Evolutionary conservation across 306 rosid genomes (phyloP).

Genomic region (Acacia crassicarpa): DNA sequence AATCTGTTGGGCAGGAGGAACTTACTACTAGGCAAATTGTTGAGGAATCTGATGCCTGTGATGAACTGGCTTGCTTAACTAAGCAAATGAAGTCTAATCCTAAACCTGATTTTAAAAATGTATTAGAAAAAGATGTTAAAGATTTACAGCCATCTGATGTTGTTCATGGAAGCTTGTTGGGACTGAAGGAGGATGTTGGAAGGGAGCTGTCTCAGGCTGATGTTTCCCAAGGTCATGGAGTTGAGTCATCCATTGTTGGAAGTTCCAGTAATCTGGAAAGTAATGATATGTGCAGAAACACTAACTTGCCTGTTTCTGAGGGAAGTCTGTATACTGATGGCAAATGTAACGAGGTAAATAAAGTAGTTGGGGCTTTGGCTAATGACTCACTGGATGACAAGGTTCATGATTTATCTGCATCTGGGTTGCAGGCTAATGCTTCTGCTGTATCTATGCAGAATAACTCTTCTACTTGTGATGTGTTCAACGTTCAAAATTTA

Average conservation of each 20-base stretch:
- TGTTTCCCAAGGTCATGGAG: constrained; percentile 48
- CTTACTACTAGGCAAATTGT: constrained; percentile 56
- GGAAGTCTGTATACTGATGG: constrained; percentile 41
- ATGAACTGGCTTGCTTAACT: constrained; percentile 68
- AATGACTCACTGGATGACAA: constrained; percentile 34
- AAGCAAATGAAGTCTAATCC: constrained; percentile 84
- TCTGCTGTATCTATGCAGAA: constrained; percentile 40
- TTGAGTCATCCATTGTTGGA: constrained; percentile 44
- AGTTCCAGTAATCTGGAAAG: constrained; percentile 46
- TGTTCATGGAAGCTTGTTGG: constrained; percentile 46
- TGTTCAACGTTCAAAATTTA: constrained; percentile 30
- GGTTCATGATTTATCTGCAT: constrained; percentile 46
- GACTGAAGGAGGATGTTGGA: constrained; percentile 46
- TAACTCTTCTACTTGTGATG: constrained; percentile 25
- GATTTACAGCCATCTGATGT: constrained; percentile 49
- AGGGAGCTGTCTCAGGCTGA: constrained; percentile 44
- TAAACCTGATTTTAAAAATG: constrained; percentile 53
- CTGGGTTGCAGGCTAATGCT: constrained; percentile 43
- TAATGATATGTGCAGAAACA: constrained; percentile 37
- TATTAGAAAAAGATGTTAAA: constrained; percentile 41
- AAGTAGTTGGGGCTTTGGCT: constrained; percentile 37
- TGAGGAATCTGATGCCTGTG: constrained; percentile 75
- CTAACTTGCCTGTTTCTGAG: constrained; percentile 42
- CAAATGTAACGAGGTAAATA: constrained; percentile 36
- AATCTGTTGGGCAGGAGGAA: constrained; percentile 99